Evolutionary conservation across 768 basidiomycete genomes (phyloP).

Genomic region (Boletus vermiculosoides): DNA sequence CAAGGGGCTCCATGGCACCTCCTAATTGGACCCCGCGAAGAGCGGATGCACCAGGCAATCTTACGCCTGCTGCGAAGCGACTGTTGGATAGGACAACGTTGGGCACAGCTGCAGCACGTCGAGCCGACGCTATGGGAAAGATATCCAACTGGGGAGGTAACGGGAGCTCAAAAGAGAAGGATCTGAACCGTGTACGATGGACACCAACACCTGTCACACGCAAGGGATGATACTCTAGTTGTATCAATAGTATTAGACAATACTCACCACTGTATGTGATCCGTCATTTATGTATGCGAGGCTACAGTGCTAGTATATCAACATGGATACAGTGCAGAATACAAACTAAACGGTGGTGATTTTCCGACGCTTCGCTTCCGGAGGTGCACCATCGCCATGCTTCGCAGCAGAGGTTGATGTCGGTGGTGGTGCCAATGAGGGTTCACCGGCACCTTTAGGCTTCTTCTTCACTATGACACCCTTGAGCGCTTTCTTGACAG

Average conservation of each 20-base stretch:
- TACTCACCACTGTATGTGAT: conserved; percentile 5
- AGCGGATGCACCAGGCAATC: conserved; percentile 64
- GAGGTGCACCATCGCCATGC: conserved; percentile 31
- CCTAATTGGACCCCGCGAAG: conserved; percentile 78
- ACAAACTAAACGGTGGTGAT: conserved; percentile 36
- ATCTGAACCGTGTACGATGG: conserved; percentile 69
- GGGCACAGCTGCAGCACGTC: conserved; percentile 58
- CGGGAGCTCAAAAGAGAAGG: conserved; percentile 50
- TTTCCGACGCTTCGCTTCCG: conserved; percentile 60
- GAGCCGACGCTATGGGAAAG: conserved; percentile 67
- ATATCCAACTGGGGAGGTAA: conserved; percentile 55
- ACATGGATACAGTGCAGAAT: conserved; percentile 12
- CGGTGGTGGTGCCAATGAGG: conserved; percentile 19
- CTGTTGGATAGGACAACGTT: conserved; percentile 71
- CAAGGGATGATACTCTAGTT: conserved; percentile 19
- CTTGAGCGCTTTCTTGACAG: conserved; percentile 62
- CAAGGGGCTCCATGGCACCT: conserved; percentile 62
- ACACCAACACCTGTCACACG: conserved; percentile 68
- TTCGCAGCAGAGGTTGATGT: conserved; percentile 19
- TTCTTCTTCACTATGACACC: conserved; percentile 83
- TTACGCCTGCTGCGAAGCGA: conserved; percentile 85
- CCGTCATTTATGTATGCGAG: conserved; percentile 6
- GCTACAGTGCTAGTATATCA: conserved; percentile 9
- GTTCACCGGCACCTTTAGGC: conserved; percentile 42
- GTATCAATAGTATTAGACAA: not conserved